Evolutionary conservation across 345 rosid genomes (phyloP), one percentile per base, ranked within the genome.

Genomic region (Theobroma cacao): DNA sequence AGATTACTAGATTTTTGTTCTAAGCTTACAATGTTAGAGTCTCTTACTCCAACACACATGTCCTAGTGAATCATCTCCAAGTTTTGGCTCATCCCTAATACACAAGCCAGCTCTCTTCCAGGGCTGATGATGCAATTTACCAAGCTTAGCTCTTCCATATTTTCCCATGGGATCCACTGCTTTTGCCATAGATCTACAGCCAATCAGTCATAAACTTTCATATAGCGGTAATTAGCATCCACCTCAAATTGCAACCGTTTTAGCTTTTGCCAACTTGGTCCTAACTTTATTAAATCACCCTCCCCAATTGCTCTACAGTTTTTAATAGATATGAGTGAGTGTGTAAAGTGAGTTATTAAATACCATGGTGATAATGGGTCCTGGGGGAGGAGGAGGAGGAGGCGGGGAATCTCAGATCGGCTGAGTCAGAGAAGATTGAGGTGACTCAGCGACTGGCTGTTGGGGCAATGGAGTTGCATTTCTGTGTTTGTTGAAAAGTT

Each of bases 21-120:
- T 64, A 95, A 81, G 47, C 84, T 72, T 78, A 88, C 75, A n/a
- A 93, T 86, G 76, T 93, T 97, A 7, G 86, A 82, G 83, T 91
- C 98, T 63, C 95, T 84, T 34, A 95, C 88, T 75, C 98, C 94
- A 11, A 91, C 78, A 79, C 98, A 95, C 98, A 95, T 93, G 79
- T 95, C 98, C 68, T 92, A 76, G 81, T 89, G 90, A 83, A 95
- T 87, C 89, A 84, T 93, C 86, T 93, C 93, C 81, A 95, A 77
- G 76, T 85, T 95, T 80, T 68, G 82, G 85, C 98, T 91, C 68
- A 88, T 90, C 30, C 91, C 88, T 77, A 93, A 76, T 52, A 91
- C 90, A 66, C 95, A 89, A 75, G 98, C 91, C 22, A 95, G 92
- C n/a, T 97, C 97, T 86, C 93, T 89, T 30, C 98, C 95, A 0